Conservation (phyloP, 257 asterid species). For the Ilex asprella region DNA sequence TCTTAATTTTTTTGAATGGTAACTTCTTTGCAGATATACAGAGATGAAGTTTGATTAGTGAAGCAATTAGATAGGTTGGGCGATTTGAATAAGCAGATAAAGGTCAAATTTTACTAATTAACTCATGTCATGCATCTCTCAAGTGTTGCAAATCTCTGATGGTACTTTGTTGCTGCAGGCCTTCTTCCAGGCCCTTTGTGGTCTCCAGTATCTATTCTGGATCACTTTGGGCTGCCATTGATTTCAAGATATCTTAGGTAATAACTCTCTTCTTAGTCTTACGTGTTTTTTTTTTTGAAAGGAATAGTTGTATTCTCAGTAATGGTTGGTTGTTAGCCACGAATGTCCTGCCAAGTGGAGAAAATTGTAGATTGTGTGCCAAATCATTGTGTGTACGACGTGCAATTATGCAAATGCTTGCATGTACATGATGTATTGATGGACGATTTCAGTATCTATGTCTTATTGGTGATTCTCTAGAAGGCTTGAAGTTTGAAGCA, state of each 20-base stretch:
- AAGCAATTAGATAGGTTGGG: slow-evolving; percentile 30
- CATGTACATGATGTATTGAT: no score
- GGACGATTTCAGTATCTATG: no score
- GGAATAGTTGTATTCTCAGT: no score
- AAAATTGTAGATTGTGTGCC: no score
- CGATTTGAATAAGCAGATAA: slow-evolving; percentile 44
- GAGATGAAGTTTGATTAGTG: slow-evolving; percentile 92
- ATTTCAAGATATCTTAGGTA: slow-evolving; percentile 60
- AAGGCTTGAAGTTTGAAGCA: no score
- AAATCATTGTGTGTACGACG: no score
- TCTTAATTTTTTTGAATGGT: not conserved
- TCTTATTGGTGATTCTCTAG: no score
- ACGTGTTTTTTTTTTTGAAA: no score
- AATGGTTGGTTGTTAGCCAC: no score
- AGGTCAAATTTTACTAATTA: slow-evolving; percentile 23
- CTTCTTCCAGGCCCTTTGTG: slow-evolving; percentile 58
- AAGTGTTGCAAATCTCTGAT: slow-evolving; percentile 55
- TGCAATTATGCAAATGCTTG: no score
- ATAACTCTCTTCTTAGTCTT: not conserved
- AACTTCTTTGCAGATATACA: slow-evolving; percentile 58
- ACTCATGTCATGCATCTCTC: slow-evolving; percentile 33
- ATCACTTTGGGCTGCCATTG: slow-evolving; percentile 68
- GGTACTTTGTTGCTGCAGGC: slow-evolving; percentile 54
- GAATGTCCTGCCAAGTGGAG: no score
- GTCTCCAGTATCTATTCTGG: slow-evolving; percentile 57